phyloP scores from a whole-genome alignment of 805 yeast genomes.

The Pichia scutulata region DNA sequence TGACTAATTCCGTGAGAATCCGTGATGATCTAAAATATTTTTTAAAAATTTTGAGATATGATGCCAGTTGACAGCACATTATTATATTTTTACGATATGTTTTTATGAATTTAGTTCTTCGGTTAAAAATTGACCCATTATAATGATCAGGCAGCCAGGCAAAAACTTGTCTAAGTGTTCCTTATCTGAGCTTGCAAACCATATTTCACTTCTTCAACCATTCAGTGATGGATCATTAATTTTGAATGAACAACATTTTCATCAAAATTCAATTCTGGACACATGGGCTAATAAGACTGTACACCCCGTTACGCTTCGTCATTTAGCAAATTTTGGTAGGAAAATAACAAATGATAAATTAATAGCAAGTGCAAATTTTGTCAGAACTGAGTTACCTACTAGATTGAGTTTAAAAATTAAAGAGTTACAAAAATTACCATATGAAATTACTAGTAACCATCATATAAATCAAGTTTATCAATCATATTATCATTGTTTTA shows the following conservation, averaged over 20 bases:
- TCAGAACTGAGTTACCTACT: conserved; percentile 74
- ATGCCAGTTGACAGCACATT: background rate
- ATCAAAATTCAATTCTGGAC: conserved; percentile 66
- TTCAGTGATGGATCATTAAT: conserved; percentile 10
- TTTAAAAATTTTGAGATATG: too few species aligned
- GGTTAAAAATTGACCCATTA: background rate
- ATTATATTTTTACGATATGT: too few species aligned
- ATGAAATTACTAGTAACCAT: conserved; percentile 73
- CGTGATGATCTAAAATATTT: background rate
- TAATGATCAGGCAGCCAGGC: background rate
- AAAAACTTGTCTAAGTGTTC: background rate
- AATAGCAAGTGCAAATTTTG: conserved; percentile 80
- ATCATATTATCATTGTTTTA: conserved; percentile 81
- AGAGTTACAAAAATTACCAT: conserved; percentile 75
- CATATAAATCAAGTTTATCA: conserved; percentile 83
- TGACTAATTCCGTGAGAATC: background rate
- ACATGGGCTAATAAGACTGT: conserved; percentile 60
- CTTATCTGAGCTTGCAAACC: background rate
- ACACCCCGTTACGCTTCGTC: conserved; percentile 85
- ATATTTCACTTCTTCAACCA: conserved; percentile 2
- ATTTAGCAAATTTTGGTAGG: conserved; percentile 84
- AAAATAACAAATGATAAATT: conserved; percentile 69
- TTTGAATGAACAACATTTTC: conserved; percentile 62
- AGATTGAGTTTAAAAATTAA: conserved; percentile 74
- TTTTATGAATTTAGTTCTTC: background rate